Percentiles rank a stretch among this genome's conserved stretches.
These are phyloP conservation scores for Dioscorea zingiberensis DNA, from an alignment of 106 monocot genomes.

Conservation along the genomic window DNA sequence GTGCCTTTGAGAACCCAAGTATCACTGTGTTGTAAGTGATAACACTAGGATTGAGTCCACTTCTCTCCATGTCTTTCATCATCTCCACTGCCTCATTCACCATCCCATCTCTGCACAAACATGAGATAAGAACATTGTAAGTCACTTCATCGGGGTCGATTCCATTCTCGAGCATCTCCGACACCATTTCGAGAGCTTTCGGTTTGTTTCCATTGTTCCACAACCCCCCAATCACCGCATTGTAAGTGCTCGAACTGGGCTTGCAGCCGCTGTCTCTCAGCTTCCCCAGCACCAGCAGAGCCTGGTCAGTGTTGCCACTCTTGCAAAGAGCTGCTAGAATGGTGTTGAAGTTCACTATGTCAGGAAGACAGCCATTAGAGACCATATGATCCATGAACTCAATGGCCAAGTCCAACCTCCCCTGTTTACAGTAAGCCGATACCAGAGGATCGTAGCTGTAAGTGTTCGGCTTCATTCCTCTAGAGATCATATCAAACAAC, in stretches of 20 bases:
- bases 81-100: slow-evolving; percentile 46
- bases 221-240: slow-evolving; percentile 48
- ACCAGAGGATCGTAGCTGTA: slow-evolving; percentile 62
- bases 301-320: slow-evolving; percentile 40
- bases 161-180: slow-evolving; percentile 41
- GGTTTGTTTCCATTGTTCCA: slow-evolving; percentile 37
- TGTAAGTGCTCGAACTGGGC: slow-evolving; percentile 54
- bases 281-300: slow-evolving; percentile 32
- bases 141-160: slow-evolving; percentile 51
- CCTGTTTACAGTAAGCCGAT: slow-evolving; percentile 49
- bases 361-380: slow-evolving; percentile 47
- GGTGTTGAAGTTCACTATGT: slow-evolving; percentile 69
- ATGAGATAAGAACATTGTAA: slow-evolving; percentile 53
- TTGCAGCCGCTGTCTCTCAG: slow-evolving; percentile 36
- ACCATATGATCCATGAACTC: slow-evolving; percentile 58
- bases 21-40: slow-evolving; percentile 68
- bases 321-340: slow-evolving; percentile 55
- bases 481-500: slow-evolving; percentile 45
- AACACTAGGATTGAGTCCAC: slow-evolving; percentile 18
- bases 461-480: slow-evolving; percentile 47
- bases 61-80: slow-evolving; percentile 42
- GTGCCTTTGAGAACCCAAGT: slow-evolving; percentile 51
- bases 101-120: slow-evolving; percentile 68
- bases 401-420: slow-evolving; percentile 48
- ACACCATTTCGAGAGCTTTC: slow-evolving; percentile 42